These are phyloP conservation scores for Cladosporium sp. DNA, from an alignment of 2,329 filamentous ascomycete species.

Conservation along the genomic window DNA sequence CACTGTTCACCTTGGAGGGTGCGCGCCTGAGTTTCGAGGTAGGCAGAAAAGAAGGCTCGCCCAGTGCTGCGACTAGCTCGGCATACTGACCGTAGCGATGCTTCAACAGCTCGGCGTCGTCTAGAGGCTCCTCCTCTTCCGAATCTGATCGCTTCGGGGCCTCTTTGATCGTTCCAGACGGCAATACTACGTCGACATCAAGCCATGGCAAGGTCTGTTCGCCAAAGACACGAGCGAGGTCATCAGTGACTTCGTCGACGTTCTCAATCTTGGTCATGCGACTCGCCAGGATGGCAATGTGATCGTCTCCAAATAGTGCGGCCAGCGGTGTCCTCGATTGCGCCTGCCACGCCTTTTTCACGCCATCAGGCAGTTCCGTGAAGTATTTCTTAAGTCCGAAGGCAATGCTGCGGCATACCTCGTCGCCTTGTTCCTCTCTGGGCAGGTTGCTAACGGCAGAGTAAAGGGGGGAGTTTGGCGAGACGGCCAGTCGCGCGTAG, in stretches of 20 bases:
- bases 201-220: conserved; percentile 80
- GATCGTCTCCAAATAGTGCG: conserved; percentile 80
- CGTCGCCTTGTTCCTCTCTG: conserved; percentile 91
- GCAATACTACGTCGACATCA: conserved; percentile 83
- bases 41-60: conserved; percentile 80
- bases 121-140: conserved; percentile 22
- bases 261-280: conserved; percentile 81
- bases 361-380: conserved; percentile 71
- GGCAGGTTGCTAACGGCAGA: conserved; percentile 84
- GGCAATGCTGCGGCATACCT: conserved; percentile 83
- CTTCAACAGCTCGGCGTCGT: conserved; percentile 39
- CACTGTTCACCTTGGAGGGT: conserved; percentile 77
- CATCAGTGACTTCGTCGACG: conserved; percentile 65
- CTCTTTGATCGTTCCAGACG: conserved; percentile 63
- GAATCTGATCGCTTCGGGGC: conserved; percentile 17
- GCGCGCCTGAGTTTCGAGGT: conserved; percentile 80
- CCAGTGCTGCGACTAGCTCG: conserved; percentile 71
- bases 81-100: conserved; percentile 75
- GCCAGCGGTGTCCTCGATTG: conserved; percentile 50
- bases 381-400: conserved; percentile 96
- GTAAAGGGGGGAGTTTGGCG: conserved; percentile 88
- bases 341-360: conserved; percentile 60
- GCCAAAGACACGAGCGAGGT: conserved; percentile 70
- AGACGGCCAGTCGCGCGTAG: conserved; percentile 87
- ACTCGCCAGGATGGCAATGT: conserved; percentile 86